Evolutionary conservation across 495 filamentous ascomycete species (phyloP).

Genomic region (Penicillium antarcticum): DNA sequence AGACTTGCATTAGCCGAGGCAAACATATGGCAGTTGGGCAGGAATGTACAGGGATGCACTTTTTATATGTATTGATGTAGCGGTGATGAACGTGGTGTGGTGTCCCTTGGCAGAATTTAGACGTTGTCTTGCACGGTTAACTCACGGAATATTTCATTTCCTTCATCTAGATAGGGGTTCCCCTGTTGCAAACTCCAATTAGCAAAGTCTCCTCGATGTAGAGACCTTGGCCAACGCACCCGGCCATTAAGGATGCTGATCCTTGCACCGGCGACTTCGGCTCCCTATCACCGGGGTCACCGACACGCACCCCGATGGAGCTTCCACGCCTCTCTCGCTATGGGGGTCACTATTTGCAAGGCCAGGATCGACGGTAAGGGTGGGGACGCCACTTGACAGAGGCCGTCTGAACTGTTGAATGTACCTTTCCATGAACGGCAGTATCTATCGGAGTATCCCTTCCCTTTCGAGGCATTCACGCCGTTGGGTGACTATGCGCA

Average conservation of each 20-base stretch:
- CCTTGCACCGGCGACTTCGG: not conserved
- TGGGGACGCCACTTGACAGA: not conserved
- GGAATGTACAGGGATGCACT: no score
- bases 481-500: not conserved
- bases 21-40: not conserved
- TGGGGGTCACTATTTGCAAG: not conserved
- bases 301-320: not conserved
- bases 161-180: not conserved
- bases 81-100: no score
- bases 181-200: not conserved
- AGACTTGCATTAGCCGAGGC: constrained; percentile 11
- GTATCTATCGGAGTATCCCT: not conserved
- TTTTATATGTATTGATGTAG: no score
- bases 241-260: not conserved
- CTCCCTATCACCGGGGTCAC: not conserved
- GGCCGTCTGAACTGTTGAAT: not conserved
- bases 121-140: no score
- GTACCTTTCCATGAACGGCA: not conserved
- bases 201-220: not conserved
- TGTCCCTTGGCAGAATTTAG: no score
- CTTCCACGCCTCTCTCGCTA: not conserved
- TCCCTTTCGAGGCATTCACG: not conserved
- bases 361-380: constrained; percentile 3
- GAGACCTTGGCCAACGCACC: not conserved
- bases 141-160: not conserved